phyloP scores from a whole-genome alignment of 305 asterid genomes.

The Fraxinus greggii region DNA sequence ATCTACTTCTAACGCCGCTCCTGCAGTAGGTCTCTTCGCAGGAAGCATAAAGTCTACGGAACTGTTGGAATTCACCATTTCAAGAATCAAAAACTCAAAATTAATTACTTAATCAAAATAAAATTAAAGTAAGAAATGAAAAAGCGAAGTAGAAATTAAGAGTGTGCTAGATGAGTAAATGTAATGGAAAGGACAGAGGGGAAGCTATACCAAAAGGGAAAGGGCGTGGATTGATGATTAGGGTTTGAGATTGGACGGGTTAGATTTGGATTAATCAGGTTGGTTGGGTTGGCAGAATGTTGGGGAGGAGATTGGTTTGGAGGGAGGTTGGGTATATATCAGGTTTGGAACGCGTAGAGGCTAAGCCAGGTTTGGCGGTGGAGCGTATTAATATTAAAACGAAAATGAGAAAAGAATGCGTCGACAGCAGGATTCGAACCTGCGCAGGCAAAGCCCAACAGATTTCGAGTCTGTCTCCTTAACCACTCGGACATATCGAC shows the following conservation, averaged over 20 bases:
- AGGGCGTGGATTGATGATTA: constrained; percentile 32
- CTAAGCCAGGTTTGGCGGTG: constrained; percentile 4
- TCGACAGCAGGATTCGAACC: constrained; percentile 99
- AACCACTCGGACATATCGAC: constrained; percentile 99
- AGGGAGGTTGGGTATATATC: background rate
- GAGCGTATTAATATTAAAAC: background rate
- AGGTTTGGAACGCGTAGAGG: background rate
- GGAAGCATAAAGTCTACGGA: constrained; percentile 63
- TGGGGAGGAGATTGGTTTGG: constrained; percentile 2
- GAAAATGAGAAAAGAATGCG: constrained; percentile 26
- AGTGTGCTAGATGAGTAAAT: background rate
- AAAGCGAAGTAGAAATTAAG: background rate
- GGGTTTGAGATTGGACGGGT: constrained; percentile 29
- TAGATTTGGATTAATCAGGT: background rate
- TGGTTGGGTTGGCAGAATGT: background rate
- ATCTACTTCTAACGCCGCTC: constrained; percentile 35
- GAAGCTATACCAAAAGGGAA: constrained; percentile 19
- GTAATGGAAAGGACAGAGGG: constrained; percentile 3
- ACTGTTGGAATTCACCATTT: constrained; percentile 49
- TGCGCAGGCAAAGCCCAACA: constrained; percentile 99
- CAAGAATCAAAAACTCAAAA: constrained; percentile 21
- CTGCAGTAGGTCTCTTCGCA: constrained; percentile 47
- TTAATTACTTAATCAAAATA: background rate
- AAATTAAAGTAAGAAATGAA: background rate
- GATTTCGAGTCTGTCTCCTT: constrained; percentile 99